Conservation (phyloP, 371 early-diverging fungal species). For the Mortierella sp. region DNA sequence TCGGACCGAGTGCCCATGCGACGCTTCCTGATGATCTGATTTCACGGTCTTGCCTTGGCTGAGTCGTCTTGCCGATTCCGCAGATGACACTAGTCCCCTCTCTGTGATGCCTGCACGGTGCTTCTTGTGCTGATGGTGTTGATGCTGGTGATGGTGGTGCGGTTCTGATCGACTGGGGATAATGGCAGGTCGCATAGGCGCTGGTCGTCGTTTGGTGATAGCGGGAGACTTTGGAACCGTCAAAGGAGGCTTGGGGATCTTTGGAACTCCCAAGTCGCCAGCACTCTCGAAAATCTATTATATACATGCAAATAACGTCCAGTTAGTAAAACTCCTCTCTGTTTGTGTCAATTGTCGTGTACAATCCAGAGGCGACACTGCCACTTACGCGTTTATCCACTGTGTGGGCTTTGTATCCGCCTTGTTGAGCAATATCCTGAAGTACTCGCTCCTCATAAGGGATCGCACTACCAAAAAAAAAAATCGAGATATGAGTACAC, state of each 20-base stretch:
- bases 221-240: conserved; percentile 46
- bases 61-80: conserved; percentile 40
- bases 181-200: conserved; percentile 21
- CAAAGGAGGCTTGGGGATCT: conserved; percentile 21
- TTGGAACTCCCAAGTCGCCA: conserved; percentile 40
- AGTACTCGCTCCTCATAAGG: conserved; percentile 15
- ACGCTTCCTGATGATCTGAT: not conserved
- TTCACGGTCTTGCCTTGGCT: conserved; percentile 25
- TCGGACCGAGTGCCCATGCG: too few species aligned
- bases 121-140: not conserved
- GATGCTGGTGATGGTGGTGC: not conserved
- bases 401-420: conserved; percentile 29
- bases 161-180: not conserved
- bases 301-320: too few species aligned
- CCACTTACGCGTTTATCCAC: conserved; percentile 34
- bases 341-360: too few species aligned
- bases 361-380: too few species aligned
- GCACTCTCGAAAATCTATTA: conserved; percentile 27
- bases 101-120: conserved; percentile 18
- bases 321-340: not conserved
- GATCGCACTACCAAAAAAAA: not conserved
- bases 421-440: conserved; percentile 17
- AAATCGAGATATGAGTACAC: not conserved
- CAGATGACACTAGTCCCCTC: conserved; percentile 39
- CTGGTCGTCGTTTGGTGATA: conserved; percentile 28